These are phyloP conservation scores for Citrus cavaleriei DNA, from an alignment of 345 rosid species.

Conservation along the genomic window DNA sequence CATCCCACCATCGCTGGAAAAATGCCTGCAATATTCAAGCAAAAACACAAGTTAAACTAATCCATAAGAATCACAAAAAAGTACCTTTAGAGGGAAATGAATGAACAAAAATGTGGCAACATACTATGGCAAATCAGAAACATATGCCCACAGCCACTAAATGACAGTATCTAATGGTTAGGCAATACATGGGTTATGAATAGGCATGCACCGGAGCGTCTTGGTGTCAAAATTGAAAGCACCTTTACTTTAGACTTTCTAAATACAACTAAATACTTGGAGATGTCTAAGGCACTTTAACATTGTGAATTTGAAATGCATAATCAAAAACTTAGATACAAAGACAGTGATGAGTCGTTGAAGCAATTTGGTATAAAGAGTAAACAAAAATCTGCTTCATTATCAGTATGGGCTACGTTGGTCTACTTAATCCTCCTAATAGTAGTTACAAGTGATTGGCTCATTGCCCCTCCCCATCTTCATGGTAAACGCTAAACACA, in stretches of 20 bases:
- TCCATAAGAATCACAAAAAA: neutral
- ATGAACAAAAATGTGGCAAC: neutral
- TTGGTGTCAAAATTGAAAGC: neutral
- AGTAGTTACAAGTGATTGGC: neutral
- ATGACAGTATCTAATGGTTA: neutral
- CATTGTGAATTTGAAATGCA: neutral
- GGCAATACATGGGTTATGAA: neutral
- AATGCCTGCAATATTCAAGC: constrained; percentile 61
- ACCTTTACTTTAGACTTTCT: neutral
- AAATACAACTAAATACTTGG: neutral
- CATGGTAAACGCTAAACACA: neutral
- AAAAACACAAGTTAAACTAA: constrained; percentile 2
- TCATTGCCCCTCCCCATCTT: neutral
- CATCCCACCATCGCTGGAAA: constrained; percentile 96
- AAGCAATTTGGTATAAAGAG: neutral
- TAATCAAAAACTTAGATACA: neutral
- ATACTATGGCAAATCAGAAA: neutral
- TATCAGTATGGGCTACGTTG: neutral
- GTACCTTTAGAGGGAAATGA: too few species aligned
- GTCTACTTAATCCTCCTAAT: neutral
- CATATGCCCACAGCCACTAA: neutral
- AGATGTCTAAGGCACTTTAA: neutral
- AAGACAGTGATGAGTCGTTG: neutral
- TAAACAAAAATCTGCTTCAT: neutral
- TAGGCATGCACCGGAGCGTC: neutral